Base-by-base conservation (phyloP, 345 rosid genomes). In the Zanthoxylum bungeanum region DNA sequence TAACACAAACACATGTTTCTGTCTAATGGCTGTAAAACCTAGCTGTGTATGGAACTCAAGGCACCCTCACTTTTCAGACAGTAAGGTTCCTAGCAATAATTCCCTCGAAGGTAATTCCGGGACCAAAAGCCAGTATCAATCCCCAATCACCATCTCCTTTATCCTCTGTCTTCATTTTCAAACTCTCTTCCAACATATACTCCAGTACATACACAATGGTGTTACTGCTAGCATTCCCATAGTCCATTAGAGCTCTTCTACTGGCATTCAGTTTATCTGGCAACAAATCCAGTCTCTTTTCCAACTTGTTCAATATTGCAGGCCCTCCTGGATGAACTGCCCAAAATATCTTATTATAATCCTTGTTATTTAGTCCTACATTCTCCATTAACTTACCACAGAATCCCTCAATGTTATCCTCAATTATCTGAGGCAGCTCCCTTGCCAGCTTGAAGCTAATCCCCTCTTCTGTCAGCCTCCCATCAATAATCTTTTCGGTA, bases 261-360 rank as follows among this genome's bases (percentile, higher is more conserved):
- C 99, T 95, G 28, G 96, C 84, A 64, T 67, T 88, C 56, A 95
- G 83, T 77, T 91, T 95, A 70, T 89, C 91, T 0, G 98, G 97
- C 10, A 69, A 64, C 82, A 95, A 78, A 36, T 87, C 80, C 0
- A 95, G 85, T 66, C 97, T 77, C 79, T 91, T 93, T 30, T 95
- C 99, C 59, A 93, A 74, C 59, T 96, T 74, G 74, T 95, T 91
- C 81, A 95, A 74, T 69, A 95, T 95, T 37, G 98, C 99, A 3
- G 99, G 99, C 14, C 98, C 99, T 1, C 99, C 99, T 2, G 98
- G 99, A 82, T 95, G 98, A 73, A 95, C 98, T 9, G 96, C 98
- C 99, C 99, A 95, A 70, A 92, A 95, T 74, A 95, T 57, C 68
- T 84, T 80, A 79, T 91, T 89, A 47, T 91, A 95, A 65, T 88